Percentiles rank a stretch among this genome's conserved stretches.
phyloP scores from a whole-genome alignment of 352 stramenopile species.

The Peronospora destructor region DNA sequence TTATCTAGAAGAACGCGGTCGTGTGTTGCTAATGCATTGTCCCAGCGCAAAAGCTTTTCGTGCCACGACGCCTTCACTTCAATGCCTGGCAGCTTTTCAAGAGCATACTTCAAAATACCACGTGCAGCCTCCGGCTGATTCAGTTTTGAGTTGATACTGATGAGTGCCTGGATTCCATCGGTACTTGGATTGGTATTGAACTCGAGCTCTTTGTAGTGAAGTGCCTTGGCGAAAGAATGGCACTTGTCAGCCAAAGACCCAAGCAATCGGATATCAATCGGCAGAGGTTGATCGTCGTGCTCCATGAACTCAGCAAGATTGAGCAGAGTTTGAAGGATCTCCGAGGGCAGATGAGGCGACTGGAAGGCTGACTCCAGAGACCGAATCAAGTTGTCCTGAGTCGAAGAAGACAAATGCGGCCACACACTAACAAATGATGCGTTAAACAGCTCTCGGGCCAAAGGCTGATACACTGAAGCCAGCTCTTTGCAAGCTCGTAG shows the following conservation, averaged over 20 bases:
- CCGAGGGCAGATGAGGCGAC: conserved; percentile 87
- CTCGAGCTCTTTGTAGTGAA: conserved; percentile 98
- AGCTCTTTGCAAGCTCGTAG: conserved; percentile 93
- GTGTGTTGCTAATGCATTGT: conserved; percentile 93
- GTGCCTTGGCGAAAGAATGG: conserved; percentile 97
- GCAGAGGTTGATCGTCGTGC: conserved; percentile 94
- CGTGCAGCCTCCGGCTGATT: conserved; percentile 95
- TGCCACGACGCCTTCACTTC: conserved; percentile 95
- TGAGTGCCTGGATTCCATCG: conserved; percentile 95
- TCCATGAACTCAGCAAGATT: conserved; percentile 99
- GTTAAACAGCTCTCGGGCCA: conserved; percentile 98
- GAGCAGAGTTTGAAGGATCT: conserved; percentile 97
- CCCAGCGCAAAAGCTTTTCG: conserved; percentile 97
- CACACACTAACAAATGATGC: conserved; percentile 98
- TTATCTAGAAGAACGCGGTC: conserved; percentile 69
- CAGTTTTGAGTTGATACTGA: conserved; percentile 98
- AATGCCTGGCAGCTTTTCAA: conserved; percentile 65
- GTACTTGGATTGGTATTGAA: conserved; percentile 89
- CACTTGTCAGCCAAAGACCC: conserved; percentile 96
- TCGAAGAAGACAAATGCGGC: conserved; percentile 90
- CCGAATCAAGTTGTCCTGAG: conserved; percentile 90
- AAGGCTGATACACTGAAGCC: conserved; percentile 96
- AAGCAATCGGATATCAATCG: conserved; percentile 96
- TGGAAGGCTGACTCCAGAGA: conserved; percentile 94
- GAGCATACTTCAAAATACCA: conserved; percentile 94